A percentile compares a stretch with the other conserved stretches of the same genome.
Evolutionary conservation across 768 basidiomycete species (phyloP).

Genomic region (Filobasidium floriforme): DNA sequence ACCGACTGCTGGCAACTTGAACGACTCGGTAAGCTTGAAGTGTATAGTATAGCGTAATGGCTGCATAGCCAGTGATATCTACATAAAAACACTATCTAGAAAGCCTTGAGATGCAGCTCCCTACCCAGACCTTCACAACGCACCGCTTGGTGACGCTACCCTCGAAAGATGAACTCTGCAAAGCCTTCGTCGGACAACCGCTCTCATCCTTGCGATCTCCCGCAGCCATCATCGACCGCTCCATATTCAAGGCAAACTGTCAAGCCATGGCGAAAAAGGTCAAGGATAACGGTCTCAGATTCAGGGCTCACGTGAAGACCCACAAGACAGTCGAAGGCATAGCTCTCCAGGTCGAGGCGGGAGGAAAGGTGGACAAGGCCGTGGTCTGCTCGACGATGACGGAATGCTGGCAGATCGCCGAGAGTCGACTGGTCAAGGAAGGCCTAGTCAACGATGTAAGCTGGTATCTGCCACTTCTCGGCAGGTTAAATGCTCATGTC

Average conservation of each 20-base stretch:
- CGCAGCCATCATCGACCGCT: conserved; percentile 67
- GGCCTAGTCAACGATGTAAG: conserved; percentile 70
- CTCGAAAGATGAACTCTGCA: not conserved
- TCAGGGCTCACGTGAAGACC: conserved; percentile 75
- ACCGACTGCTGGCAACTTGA: no score
- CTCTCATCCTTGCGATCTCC: conserved; percentile 63
- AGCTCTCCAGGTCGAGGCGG: conserved; percentile 58
- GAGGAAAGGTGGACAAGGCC: conserved; percentile 50
- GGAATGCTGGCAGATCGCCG: conserved; percentile 65
- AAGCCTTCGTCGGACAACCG: conserved; percentile 47
- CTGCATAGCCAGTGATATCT: no score
- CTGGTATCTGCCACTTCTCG: not conserved
- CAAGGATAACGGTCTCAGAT: conserved; percentile 59
- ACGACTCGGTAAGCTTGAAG: no score
- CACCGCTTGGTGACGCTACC: not conserved
- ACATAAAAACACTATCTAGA: no score
- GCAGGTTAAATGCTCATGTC: no score
- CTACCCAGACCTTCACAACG: not conserved
- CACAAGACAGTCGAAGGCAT: conserved; percentile 67
- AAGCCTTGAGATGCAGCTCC: not conserved
- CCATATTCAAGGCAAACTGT: conserved; percentile 66
- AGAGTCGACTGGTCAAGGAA: conserved; percentile 53
- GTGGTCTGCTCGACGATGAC: conserved; percentile 80
- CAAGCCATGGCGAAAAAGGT: conserved; percentile 62
- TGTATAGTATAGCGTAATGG: no score